Percentiles rank a stretch among this genome's conserved stretches.
Conservation (phyloP, 73 alveolate genomes). For the Symbiodinium pilosum region DNA sequence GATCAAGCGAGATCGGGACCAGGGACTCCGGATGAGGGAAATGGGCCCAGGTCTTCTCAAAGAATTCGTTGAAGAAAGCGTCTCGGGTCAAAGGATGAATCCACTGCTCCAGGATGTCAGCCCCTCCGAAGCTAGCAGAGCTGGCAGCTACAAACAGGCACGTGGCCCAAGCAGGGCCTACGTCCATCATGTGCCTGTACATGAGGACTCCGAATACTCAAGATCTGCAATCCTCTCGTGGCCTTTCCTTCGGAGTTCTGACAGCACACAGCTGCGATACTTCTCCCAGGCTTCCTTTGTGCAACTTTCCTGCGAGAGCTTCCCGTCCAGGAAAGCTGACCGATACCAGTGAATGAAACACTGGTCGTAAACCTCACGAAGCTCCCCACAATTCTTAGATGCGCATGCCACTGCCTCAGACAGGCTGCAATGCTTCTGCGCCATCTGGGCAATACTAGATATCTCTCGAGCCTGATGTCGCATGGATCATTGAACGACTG, state of each 20-base stretch:
- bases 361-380: not conserved
- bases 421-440: not conserved
- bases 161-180: too few relatives aligned
- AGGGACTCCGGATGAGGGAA: constrained; percentile 46
- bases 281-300: not conserved
- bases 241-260: not conserved
- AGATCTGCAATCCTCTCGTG: not conserved
- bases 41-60: constrained; percentile 32
- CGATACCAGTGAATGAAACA: too few relatives aligned
- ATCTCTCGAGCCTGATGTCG: too few relatives aligned
- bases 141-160: too few relatives aligned
- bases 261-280: not conserved
- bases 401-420: not conserved
- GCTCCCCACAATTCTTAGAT: not conserved
- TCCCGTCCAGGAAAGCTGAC: not conserved
- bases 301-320: not conserved
- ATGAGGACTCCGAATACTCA: too few relatives aligned
- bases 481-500: too few relatives aligned
- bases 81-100: constrained; percentile 13
- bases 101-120: constrained; percentile 56
- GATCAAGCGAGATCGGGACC: constrained; percentile 47
- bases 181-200: too few relatives aligned
- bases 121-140: too few relatives aligned
- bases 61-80: constrained; percentile 8
- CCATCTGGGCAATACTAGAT: not conserved